Percentiles rank a stretch among this genome's conserved stretches.
These are phyloP conservation scores for Fusarium sp. DNA, from an alignment of 2,329 filamentous ascomycete species.

Conservation along the genomic window DNA sequence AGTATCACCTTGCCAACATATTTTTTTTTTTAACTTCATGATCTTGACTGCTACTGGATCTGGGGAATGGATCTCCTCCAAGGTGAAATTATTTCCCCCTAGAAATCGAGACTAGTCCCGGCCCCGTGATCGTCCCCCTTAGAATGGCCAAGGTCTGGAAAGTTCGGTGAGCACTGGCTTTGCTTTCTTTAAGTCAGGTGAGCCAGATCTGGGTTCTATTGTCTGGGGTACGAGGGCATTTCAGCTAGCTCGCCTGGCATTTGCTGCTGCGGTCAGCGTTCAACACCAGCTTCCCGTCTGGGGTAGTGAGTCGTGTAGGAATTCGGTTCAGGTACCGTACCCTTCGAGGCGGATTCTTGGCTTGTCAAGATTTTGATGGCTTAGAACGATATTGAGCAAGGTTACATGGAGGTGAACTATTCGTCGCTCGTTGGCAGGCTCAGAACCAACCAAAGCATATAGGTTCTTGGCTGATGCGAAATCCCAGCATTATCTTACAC, in stretches of 20 bases:
- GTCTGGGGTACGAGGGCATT: constrained; percentile 20
- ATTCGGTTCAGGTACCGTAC: constrained; percentile 18
- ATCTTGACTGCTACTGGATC: constrained; percentile 30
- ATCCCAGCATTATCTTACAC: constrained; percentile 38
- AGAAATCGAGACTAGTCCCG: constrained; percentile 24
- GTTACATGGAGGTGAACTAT: constrained; percentile 14
- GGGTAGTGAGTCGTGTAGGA: constrained; percentile 33
- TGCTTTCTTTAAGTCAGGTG: constrained; percentile 34
- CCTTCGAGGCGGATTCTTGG: background rate
- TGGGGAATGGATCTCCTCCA: constrained; percentile 27
- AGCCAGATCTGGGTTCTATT: constrained; percentile 20
- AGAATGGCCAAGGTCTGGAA: constrained; percentile 37
- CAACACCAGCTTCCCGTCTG: constrained; percentile 32
- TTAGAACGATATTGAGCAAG: constrained; percentile 11
- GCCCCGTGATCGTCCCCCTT: constrained; percentile 37
- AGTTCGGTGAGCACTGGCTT: constrained; percentile 39
- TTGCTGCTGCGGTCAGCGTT: constrained; percentile 17
- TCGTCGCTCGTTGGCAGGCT: constrained; percentile 7
- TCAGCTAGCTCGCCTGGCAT: constrained; percentile 28
- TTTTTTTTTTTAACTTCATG: constrained; percentile 27
- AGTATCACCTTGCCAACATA: constrained; percentile 22
- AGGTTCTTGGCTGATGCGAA: constrained; percentile 34
- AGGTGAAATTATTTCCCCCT: constrained; percentile 17
- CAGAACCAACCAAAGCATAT: constrained; percentile 23
- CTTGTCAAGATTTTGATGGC: constrained; percentile 20